Conservation (phyloP, 2,329 filamentous ascomycete genomes). For the Paradendryphiella salina region DNA sequence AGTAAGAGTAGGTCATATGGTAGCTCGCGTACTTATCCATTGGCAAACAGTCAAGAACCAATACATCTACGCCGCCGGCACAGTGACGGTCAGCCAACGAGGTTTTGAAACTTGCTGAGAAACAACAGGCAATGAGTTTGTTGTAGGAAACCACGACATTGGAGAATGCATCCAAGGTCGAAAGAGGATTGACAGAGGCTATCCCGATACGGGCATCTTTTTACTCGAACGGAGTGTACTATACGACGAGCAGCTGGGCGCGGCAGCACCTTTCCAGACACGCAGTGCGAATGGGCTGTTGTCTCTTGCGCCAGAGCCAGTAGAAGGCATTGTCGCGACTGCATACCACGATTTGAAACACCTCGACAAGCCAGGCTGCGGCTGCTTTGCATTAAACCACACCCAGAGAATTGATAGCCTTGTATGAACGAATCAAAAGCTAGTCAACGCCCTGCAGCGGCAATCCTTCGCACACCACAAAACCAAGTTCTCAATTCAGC, state of each 20-base stretch:
- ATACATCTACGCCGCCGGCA: slow-evolving; percentile 43
- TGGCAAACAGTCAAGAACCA: slow-evolving; percentile 44
- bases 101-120: slow-evolving; percentile 37
- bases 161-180: slow-evolving; percentile 41
- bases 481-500: background rate
- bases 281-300: slow-evolving; percentile 27
- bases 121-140: slow-evolving; percentile 35
- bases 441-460: too few species aligned
- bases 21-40: slow-evolving; percentile 30
- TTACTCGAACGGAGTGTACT: slow-evolving; percentile 46
- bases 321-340: slow-evolving; percentile 23
- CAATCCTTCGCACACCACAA: background rate
- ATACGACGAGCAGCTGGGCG: slow-evolving; percentile 38
- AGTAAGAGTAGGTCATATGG: slow-evolving; percentile 36
- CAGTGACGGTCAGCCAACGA: slow-evolving; percentile 39
- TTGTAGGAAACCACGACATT: slow-evolving; percentile 37
- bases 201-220: slow-evolving; percentile 46
- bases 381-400: slow-evolving; percentile 32
- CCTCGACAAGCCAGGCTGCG: slow-evolving; percentile 39
- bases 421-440: background rate
- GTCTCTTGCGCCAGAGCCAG: slow-evolving; percentile 22
- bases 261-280: slow-evolving; percentile 31
- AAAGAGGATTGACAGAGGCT: slow-evolving; percentile 43
- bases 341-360: slow-evolving; percentile 28
- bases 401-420: background rate